phyloP scores from a whole-genome alignment of 306 rosid genomes.

The Astragalus membranaceus region DNA sequence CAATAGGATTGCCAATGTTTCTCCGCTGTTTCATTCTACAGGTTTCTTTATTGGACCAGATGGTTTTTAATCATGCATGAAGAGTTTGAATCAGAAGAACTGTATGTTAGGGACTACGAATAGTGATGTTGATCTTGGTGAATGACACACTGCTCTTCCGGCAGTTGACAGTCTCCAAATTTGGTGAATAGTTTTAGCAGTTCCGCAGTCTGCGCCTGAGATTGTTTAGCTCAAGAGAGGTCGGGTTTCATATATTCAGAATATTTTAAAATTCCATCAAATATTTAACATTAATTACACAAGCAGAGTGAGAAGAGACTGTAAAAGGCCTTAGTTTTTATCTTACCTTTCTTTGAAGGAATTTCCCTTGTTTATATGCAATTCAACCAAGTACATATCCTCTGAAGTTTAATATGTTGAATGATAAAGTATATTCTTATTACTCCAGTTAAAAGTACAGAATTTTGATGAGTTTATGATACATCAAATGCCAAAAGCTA shows the following conservation, averaged over 20 bases:
- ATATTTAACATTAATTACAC: not conserved
- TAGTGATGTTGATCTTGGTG: conserved; percentile 30
- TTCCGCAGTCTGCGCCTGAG: not conserved
- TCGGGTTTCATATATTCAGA: not conserved
- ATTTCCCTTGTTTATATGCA: not conserved
- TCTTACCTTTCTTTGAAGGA: not conserved
- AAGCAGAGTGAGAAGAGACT: not conserved
- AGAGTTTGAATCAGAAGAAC: conserved; percentile 25
- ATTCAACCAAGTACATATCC: not conserved
- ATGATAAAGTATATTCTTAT: not conserved
- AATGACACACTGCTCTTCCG: conserved; percentile 28
- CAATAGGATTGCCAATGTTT: conserved; percentile 59
- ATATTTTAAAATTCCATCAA: not conserved
- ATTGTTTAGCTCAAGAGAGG: not conserved
- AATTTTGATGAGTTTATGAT: not conserved
- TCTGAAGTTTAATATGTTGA: not conserved
- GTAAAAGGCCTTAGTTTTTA: not conserved
- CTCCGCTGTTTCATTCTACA: conserved; percentile 56
- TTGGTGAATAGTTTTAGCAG: conserved; percentile 7
- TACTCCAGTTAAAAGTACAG: not conserved
- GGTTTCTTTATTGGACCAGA: conserved; percentile 17
- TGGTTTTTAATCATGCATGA: not conserved
- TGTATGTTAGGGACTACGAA: conserved; percentile 29
- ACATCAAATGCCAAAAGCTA: not conserved
- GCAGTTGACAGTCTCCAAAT: conserved; percentile 37